Base-by-base conservation (phyloP, 148 eudicot genomes). In the Drosera capensis region DNA sequence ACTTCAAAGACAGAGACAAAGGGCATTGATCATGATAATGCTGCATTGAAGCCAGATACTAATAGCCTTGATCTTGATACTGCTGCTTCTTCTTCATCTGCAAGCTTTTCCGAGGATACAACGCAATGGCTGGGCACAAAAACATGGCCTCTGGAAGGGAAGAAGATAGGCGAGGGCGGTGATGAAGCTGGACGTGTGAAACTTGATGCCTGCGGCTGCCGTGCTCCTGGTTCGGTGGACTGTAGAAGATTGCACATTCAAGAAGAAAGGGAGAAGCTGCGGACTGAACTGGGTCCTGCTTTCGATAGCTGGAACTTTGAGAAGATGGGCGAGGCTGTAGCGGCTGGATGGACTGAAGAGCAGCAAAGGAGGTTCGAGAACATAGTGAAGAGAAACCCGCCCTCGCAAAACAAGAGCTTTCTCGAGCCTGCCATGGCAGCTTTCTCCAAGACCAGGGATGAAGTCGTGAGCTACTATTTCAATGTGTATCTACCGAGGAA, bases 311-410 rank as follows among this genome's bases (percentile, higher is more conserved):
- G 71, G 82, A 70, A 64, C 42, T 56, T 79, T 19, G 54, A 75
- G 39, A 46, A 25, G 49, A 79, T 75, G 71, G 87, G 87, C 1
- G 87, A 79, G 49, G 67, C 66, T 40, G 87, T 72, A 46, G 64
- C 82, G 14, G 40, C 49, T 39, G 52, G 65, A 25, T 79, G 87
- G 86, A 67, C 57, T 8, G 41, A 51, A 44, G 51, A 58, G 26
- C 81, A 79, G 17, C 64, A 72, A 46, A 20, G 20, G 43, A 62
- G 43, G 21, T 79, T 75, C 23, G 36, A 67, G 34, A 43, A n/a
- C 6, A 54, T 61, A 24, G 63, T 75, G 38, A 56, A 34, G 60
- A 57, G 55, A 25, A 75, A 66, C 53, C 73, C 71, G 2, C 49
- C 41, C 15, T 65, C 72, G 16, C 41, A 39, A 18, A 68, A 44